Conservation (phyloP, 345 rosid genomes). For the Melastoma malabathricum region DNA sequence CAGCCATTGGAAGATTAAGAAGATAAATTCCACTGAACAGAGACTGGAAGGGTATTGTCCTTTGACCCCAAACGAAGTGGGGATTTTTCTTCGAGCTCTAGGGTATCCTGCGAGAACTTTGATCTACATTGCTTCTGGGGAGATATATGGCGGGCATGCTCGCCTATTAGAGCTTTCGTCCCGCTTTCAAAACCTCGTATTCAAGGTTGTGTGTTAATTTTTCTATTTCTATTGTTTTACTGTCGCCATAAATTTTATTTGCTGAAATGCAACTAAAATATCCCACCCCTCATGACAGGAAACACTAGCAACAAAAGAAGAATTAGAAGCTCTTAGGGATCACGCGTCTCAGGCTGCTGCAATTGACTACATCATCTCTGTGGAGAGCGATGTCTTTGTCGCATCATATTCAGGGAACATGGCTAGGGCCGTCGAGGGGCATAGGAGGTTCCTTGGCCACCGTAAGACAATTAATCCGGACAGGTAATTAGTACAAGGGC, state of each 20-base stretch:
- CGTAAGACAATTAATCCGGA: slow-evolving; percentile 74
- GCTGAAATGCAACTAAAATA: not conserved
- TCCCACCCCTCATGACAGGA: slow-evolving; percentile 30
- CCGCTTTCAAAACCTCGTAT: slow-evolving; percentile 62
- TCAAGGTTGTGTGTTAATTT: slow-evolving; percentile 44
- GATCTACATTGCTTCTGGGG: slow-evolving; percentile 84
- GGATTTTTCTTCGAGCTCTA: slow-evolving; percentile 68
- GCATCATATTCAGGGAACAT: slow-evolving; percentile 90
- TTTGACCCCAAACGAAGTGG: slow-evolving; percentile 85
- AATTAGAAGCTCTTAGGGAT: slow-evolving; percentile 41
- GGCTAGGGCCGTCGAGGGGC: slow-evolving; percentile 98
- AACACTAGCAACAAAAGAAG: slow-evolving; percentile 42
- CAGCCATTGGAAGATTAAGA: slow-evolving; percentile 90
- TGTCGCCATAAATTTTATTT: not conserved
- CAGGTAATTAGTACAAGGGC: too few relatives aligned
- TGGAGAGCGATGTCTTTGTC: slow-evolving; percentile 77
- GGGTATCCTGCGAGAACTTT: slow-evolving; percentile 64
- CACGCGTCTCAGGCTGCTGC: slow-evolving; percentile 87
- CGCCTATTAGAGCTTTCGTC: slow-evolving; percentile 51
- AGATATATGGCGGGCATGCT: slow-evolving; percentile 72
- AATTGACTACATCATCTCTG: slow-evolving; percentile 81
- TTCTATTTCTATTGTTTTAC: not conserved
- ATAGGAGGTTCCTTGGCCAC: slow-evolving; percentile 86
- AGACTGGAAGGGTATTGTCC: slow-evolving; percentile 75
- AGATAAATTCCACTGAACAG: slow-evolving; percentile 81